Evolutionary conservation across 495 filamentous ascomycete genomes (phyloP), one percentile per base, ranked within the genome.

Genomic region (Xylaria bambusicola): DNA sequence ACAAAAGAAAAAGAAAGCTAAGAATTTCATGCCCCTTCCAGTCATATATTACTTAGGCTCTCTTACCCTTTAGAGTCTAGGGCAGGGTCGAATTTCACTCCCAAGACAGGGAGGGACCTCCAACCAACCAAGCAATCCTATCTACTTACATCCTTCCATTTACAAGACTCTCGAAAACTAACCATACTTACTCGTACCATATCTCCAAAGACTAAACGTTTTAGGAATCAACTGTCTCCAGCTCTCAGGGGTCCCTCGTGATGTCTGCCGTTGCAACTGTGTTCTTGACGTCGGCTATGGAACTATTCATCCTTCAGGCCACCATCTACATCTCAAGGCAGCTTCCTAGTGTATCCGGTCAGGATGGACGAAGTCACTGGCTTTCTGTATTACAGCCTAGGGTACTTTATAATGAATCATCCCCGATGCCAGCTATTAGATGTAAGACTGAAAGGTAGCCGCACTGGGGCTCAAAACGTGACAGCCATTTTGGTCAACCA

Each of bases 391-490:
- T 48, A 29, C 23, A 44, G 26, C 56, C 48, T 17, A 23, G 18
- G 38, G 9, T 47, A 48, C 48, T 52, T 52, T n/a, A 52, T 27
- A 41, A 42, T 42, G 56, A 44, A 50, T 60, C 48, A 36, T 60
- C 49, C 57, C 56, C 40, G 57, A 27, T 27, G 49, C 40, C 27
- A 53, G 17, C 48, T 46, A 53, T 23, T 52, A 29, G 17, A 36
- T 5, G 29, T 13, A 52, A 46, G 57, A 40, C 41, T 60, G 40
- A 27, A 38, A 47, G 27, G 49, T 60, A 60, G 48, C 57, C 57
- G 29, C 57, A 40, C 57, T 46, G 41, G 57, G 49, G 49, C 18
- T 40, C 29, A 53, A 33, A 35, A 41, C 47, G 48, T 59, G 49
- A 47, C 38, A 40, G 20, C 27, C 49, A 47, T 46, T 60, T 60